Evolutionary conservation across 192 early-diverging fungal species (phyloP).

Genomic region (Linnemannia schmuckeri): DNA sequence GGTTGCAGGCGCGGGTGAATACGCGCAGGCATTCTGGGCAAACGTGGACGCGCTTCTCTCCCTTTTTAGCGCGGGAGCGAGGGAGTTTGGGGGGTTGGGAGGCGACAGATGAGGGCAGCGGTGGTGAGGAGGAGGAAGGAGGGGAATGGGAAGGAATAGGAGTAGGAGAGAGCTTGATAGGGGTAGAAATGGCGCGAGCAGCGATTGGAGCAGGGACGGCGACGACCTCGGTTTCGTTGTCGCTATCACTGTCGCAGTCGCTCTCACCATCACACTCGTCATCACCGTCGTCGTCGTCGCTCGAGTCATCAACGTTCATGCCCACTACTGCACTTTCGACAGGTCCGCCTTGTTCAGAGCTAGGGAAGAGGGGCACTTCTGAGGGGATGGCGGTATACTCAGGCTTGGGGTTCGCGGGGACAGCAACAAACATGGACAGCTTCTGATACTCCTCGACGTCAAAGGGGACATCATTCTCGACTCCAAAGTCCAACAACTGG

Average conservation of each 20-base stretch:
- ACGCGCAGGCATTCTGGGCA: neutral
- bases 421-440: too few species aligned
- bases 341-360: neutral
- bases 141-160: neutral
- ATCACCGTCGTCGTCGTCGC: neutral
- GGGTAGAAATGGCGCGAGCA: neutral
- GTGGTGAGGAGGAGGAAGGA: neutral
- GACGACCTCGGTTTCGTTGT: neutral
- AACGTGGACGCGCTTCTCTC: neutral
- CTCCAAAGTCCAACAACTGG: neutral
- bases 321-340: neutral
- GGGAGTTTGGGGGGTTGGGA: neutral
- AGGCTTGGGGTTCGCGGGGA: neutral
- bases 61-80: neutral
- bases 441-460: neutral
- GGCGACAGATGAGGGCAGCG: neutral
- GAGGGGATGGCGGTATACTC: neutral
- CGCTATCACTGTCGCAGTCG: neutral
- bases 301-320: neutral
- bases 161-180: neutral
- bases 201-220: neutral
- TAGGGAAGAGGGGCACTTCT: neutral
- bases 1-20: neutral
- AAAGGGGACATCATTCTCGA: neutral
- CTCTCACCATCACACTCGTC: neutral